Evolutionary conservation across 176 grass and related monocot genomes (phyloP), one percentile per base, ranked within the genome.

Genomic region (Pontederia crassipes): DNA sequence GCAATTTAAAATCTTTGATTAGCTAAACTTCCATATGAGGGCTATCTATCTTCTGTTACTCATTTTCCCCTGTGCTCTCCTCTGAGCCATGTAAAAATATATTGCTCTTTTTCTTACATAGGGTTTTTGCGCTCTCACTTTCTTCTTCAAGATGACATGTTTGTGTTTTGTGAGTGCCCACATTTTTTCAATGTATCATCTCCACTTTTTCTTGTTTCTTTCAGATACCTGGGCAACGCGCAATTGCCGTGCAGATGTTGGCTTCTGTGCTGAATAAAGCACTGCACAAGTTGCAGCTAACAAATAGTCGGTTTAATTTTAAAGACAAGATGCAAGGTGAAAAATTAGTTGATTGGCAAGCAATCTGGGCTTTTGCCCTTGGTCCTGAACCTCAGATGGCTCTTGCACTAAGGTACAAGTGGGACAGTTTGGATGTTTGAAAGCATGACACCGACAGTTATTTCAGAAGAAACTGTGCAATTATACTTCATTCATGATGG

Each of bases 331-430:
- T 66, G 61, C 52, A 50, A 32, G 46, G 24, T 77, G 79, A 80
- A 48, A 83, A 71, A 16, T 68, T 78, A 70, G 57, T 76, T 78
- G 87, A 97, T 57, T 97, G 93, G 84, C 87, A 91, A 97, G 84
- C 93, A 74, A 74, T 97, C 69, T 97, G 93, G 93, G 81, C 93
- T 10, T 91, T 85, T 88, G 75, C 79, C 63, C 71, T 97, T 64
- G 93, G 93, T 3, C 93, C 93, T 26, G 93, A 97, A 83, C 93
- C 87, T 48, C 78, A 97, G 57, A 55, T 91, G 75, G 78, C 79
- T 71, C 76, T 91, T 70, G 85, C 84, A 70, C 52, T 97, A 75
- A 91, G 93, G 93, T 91, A 72, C 73, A 71, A 10, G 8, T 26
- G 13, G 61, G 16, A 17, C 13, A 16, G 18, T 40, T 54, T 59